A percentile compares a stretch with the other conserved stretches of the same genome.
Evolutionary conservation across 306 rosid genomes (phyloP).

Genomic region (Cucurbita maxima): DNA sequence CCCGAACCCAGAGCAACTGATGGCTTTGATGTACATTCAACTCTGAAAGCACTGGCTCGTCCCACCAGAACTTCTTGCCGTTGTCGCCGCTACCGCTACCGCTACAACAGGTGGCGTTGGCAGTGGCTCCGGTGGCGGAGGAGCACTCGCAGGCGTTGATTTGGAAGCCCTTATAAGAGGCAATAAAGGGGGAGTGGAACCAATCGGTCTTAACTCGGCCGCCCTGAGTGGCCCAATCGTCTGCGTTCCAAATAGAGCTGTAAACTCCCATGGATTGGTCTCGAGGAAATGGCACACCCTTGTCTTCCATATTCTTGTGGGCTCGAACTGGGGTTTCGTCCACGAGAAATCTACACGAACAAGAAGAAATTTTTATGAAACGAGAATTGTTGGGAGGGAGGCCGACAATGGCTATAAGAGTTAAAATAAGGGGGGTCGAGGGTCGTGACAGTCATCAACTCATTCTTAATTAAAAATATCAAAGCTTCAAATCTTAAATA

Average conservation of each 20-base stretch:
- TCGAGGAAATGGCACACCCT: conserved; percentile 60
- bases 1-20: conserved; percentile 80
- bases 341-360: conserved; percentile 35
- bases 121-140: conserved; percentile 14
- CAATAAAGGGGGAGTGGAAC: conserved; percentile 79
- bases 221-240: conserved; percentile 99
- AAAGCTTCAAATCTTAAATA: too few species aligned
- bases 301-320: conserved; percentile 66
- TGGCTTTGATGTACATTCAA: conserved; percentile 77
- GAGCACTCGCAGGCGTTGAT: conserved; percentile 57
- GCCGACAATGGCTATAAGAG: too few species aligned
- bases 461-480: too few species aligned
- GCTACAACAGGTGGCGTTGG: conserved; percentile 31
- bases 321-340: conserved; percentile 81
- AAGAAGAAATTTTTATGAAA: not conserved
- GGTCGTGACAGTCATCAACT: too few species aligned
- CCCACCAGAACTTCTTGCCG: conserved; percentile 81
- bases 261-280: conserved; percentile 93
- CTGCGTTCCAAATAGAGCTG: conserved; percentile 94
- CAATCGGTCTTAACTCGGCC: conserved; percentile 90
- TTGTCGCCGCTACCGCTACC: conserved; percentile 15
- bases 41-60: conserved; percentile 42
- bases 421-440: too few species aligned
- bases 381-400: too few species aligned
- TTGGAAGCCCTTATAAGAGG: conserved; percentile 50